Evolutionary conservation across 2,329 filamentous ascomycete species (phyloP).

Genomic region (Dryadomyces quercus-mongolicae): DNA sequence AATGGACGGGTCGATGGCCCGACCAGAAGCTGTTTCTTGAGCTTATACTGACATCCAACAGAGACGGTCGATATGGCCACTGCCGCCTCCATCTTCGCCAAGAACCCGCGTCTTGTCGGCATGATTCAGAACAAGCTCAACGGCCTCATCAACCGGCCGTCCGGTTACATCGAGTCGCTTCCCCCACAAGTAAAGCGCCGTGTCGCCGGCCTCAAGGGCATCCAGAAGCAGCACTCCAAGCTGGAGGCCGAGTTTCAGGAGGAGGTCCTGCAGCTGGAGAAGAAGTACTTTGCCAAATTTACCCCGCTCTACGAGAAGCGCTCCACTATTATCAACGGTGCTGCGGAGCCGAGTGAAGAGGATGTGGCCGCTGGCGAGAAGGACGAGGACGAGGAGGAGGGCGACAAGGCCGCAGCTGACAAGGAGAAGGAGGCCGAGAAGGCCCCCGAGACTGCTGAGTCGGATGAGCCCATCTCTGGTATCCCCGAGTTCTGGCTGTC

Average conservation of each 20-base stretch:
- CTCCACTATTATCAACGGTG: conserved; percentile 82
- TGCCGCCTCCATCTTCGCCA: conserved; percentile 85
- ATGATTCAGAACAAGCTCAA: conserved; percentile 98
- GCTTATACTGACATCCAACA: conserved; percentile 25
- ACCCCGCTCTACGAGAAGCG: conserved; percentile 95
- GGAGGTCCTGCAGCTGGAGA: conserved; percentile 94
- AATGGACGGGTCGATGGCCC: not conserved
- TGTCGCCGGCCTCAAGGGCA: conserved; percentile 89
- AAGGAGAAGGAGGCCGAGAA: conserved; percentile 40
- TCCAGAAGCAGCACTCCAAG: conserved; percentile 98
- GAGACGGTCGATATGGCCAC: conserved; percentile 83
- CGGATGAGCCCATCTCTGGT: conserved; percentile 49
- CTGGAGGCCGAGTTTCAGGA: conserved; percentile 98
- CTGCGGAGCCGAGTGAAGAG: conserved; percentile 70
- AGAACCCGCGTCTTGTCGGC: conserved; percentile 86
- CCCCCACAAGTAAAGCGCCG: conserved; percentile 81
- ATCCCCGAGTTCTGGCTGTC: conserved; percentile 99
- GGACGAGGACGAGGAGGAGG: conserved; percentile 57
- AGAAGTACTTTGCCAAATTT: conserved; percentile 99
- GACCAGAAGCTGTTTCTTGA: not conserved
- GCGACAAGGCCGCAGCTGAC: conserved; percentile 37
- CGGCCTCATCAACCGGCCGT: conserved; percentile 84
- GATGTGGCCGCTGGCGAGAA: conserved; percentile 81
- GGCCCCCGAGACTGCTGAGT: conserved; percentile 39
- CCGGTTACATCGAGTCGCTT: conserved; percentile 94